Percentiles rank a stretch among this genome's conserved stretches.
Conservation (phyloP, 2,329 filamentous ascomycete species). For the Amauroascus niger region DNA sequence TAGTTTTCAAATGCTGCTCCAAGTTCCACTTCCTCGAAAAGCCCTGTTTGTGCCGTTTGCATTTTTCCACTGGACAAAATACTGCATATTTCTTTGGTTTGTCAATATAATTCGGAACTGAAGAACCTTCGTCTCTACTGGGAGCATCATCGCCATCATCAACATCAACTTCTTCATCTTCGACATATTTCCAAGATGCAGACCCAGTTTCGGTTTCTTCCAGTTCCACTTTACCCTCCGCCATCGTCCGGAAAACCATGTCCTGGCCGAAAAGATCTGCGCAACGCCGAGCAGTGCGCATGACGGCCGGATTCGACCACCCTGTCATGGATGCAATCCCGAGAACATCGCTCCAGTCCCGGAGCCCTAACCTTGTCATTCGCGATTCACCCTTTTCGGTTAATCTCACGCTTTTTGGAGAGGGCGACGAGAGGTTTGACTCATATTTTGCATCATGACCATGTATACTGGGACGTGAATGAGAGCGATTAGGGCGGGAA, state of each 20-base stretch:
- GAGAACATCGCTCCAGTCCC: conserved; percentile 80
- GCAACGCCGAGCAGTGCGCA: conserved; percentile 63
- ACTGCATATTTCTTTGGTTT: conserved; percentile 15
- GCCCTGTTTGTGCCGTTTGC: conserved; percentile 23
- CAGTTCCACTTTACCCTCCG: conserved; percentile 29
- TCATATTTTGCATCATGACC: background rate
- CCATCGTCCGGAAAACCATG: conserved; percentile 54
- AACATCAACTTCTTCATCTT: conserved; percentile 21
- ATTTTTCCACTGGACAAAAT: conserved; percentile 28
- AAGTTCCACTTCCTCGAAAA: conserved; percentile 33
- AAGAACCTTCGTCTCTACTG: background rate
- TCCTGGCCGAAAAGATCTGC: conserved; percentile 62
- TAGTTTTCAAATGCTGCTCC: conserved; percentile 28
- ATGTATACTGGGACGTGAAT: background rate
- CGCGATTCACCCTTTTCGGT: background rate
- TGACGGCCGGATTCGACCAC: conserved; percentile 55
- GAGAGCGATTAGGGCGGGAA: background rate
- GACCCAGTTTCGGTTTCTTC: conserved; percentile 18
- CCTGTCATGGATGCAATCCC: conserved; percentile 66
- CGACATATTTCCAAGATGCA: conserved; percentile 24
- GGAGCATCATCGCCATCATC: conserved; percentile 10
- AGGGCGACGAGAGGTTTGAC: background rate
- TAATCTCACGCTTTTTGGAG: background rate
- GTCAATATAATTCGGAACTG: conserved; percentile 2
- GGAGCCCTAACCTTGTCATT: conserved; percentile 31